Evolutionary conservation across 768 basidiomycete genomes (phyloP).

Genomic region (Trametes maxima): DNA sequence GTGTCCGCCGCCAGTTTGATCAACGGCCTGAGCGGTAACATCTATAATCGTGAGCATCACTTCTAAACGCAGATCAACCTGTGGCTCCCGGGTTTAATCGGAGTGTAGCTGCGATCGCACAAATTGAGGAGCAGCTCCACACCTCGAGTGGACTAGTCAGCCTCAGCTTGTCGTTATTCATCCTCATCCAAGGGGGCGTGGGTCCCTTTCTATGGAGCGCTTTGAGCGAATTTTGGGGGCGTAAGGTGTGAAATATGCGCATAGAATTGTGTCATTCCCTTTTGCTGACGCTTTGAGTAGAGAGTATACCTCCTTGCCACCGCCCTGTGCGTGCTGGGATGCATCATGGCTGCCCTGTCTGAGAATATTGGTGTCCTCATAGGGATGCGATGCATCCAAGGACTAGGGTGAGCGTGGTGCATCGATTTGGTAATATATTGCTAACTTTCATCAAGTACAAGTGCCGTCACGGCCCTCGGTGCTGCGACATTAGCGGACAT

Average conservation of each 20-base stretch:
- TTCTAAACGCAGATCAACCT: background rate
- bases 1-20: conserved; percentile 56
- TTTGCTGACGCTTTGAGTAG: conserved; percentile 31
- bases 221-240: conserved; percentile 71
- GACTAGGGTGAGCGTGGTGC: conserved; percentile 50
- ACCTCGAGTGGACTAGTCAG: conserved; percentile 65
- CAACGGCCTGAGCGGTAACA: conserved; percentile 56
- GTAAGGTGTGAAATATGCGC: conserved; percentile 50
- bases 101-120: conserved; percentile 56
- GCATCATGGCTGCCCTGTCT: conserved; percentile 57
- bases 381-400: conserved; percentile 68
- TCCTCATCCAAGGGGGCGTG: conserved; percentile 62
- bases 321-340: conserved; percentile 54
- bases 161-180: conserved; percentile 66
- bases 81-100: background rate
- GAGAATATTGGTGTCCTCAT: conserved; percentile 59
- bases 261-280: background rate
- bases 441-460: conserved; percentile 44
- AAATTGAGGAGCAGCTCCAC: conserved; percentile 59
- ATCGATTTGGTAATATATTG: too few species aligned
- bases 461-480: conserved; percentile 70
- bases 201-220: conserved; percentile 69
- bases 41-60: conserved; percentile 56
- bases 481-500: conserved; percentile 81
- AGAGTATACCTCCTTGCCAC: conserved; percentile 57